Evolutionary conservation across 306 rosid species (phyloP).

Genomic region (Cyclanthera cordifolia): DNA sequence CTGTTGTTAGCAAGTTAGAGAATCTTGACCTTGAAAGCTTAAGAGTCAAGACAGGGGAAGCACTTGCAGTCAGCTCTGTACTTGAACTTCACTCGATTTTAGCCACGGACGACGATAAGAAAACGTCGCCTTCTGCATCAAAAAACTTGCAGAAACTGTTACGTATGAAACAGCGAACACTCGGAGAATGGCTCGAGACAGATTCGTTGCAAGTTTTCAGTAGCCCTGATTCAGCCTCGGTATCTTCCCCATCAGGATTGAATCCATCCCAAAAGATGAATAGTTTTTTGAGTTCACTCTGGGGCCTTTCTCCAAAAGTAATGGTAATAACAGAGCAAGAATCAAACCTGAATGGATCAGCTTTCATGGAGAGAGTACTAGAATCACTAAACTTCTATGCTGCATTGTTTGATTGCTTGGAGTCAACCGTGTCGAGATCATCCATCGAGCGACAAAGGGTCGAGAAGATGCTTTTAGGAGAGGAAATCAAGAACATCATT

Average conservation of each 20-base stretch:
- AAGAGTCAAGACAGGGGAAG: slow-evolving; percentile 74
- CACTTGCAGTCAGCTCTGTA: slow-evolving; percentile 63
- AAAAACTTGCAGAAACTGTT: slow-evolving; percentile 38
- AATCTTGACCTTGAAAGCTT: slow-evolving; percentile 56
- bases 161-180: slow-evolving; percentile 40
- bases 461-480: slow-evolving; percentile 63
- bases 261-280: slow-evolving; percentile 67
- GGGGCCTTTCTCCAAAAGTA: slow-evolving; percentile 52
- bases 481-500: slow-evolving; percentile 69
- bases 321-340: slow-evolving; percentile 78
- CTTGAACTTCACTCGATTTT: slow-evolving; percentile 71
- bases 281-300: slow-evolving; percentile 34
- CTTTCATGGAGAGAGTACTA: slow-evolving; percentile 50
- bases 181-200: slow-evolving; percentile 57
- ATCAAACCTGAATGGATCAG: slow-evolving; percentile 59
- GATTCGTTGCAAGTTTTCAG: slow-evolving; percentile 36
- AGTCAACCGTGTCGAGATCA: slow-evolving; percentile 45
- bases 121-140: slow-evolving; percentile 34
- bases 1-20: slow-evolving; percentile 54
- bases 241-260: slow-evolving; percentile 46
- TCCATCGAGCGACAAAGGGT: slow-evolving; percentile 46
- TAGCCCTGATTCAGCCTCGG: slow-evolving; percentile 43
- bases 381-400: slow-evolving; percentile 51
- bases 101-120: slow-evolving; percentile 53
- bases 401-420: slow-evolving; percentile 70